Conservation (phyloP, 169 alveolate genomes). For the Plasmodium knowlesi region DNA sequence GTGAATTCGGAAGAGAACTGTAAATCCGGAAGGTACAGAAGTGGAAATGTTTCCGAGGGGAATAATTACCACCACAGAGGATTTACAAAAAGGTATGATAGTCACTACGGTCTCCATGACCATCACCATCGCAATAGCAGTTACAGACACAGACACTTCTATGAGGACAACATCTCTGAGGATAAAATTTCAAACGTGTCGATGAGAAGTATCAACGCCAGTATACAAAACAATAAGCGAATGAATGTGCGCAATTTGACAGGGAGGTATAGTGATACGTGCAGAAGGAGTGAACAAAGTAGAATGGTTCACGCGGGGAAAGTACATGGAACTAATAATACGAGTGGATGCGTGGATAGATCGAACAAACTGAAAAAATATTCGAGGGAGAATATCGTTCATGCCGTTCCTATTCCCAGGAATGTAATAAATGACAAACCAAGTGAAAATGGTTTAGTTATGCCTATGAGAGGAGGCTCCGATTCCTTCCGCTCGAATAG, state of each 20-base stretch:
- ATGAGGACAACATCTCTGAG: background rate
- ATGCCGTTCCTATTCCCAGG: background rate
- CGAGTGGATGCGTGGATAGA: background rate
- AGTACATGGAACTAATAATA: background rate
- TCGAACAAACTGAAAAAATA: background rate
- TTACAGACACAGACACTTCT: background rate
- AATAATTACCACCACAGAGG: background rate
- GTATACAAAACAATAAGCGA: conserved; percentile 39
- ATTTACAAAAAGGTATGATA: background rate
- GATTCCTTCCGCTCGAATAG: conserved; percentile 17
- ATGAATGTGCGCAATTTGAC: background rate
- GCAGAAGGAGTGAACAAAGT: background rate
- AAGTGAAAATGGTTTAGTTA: background rate
- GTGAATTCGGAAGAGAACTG: conserved; percentile 3
- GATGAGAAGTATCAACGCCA: conserved; percentile 56
- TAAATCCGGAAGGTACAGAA: background rate
- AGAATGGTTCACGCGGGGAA: background rate
- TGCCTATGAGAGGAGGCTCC: background rate
- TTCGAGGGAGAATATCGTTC: background rate
- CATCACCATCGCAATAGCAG: background rate
- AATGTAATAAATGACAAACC: background rate
- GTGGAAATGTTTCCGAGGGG: background rate
- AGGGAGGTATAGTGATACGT: background rate
- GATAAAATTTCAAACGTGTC: conserved; percentile 1
- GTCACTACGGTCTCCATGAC: background rate